Evolutionary conservation across 305 asterid genomes (phyloP), one percentile per base, ranked within the genome.

Genomic region (Fraxinus velutina): DNA sequence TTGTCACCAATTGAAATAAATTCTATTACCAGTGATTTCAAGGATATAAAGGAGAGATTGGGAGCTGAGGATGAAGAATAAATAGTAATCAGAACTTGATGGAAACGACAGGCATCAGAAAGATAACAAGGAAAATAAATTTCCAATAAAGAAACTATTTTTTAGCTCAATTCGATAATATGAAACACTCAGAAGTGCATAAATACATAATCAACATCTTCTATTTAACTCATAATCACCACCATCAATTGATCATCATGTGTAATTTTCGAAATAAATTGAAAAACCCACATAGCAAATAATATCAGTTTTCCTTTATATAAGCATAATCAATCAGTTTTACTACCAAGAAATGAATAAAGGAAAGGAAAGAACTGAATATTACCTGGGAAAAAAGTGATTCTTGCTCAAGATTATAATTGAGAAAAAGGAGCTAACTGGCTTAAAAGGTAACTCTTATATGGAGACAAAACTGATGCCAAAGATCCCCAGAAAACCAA

Each of bases 401-500:
- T 76, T 44, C 52, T 68, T 79, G 80, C 64, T 27, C 66, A 42
- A 81, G 86, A 88, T 87, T 83, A 79, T 70, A 81, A 87, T 78
- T 83, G 89, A 81, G 90, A 81, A 88, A 85, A 81, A 85, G 82
- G 76, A 78, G 85, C 82, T 77, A 86, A 84, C 83, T 72, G 86
- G 85, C 83, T 88, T 81, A 89, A 87, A 85, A 85, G 78, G 47
- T 83, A 79, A 75, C 80, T 87, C 84, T 50, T 83, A 83, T 27
- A 86, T 78, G 86, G 89, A 85, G 92, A 87, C 92, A 89, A 88
- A 89, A 86, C 83, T 89, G 88, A 88, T 85, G 89, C 83, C 85
- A 84, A 89, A 85, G 86, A 87, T 88, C 90, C 88, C 86, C 77
- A 84, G 66, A 84, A 77, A 83, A 88, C 87, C 90, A 89, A 85